These are phyloP conservation scores for Senna tora DNA, from an alignment of 306 rosid genomes.

Conservation along the genomic window DNA sequence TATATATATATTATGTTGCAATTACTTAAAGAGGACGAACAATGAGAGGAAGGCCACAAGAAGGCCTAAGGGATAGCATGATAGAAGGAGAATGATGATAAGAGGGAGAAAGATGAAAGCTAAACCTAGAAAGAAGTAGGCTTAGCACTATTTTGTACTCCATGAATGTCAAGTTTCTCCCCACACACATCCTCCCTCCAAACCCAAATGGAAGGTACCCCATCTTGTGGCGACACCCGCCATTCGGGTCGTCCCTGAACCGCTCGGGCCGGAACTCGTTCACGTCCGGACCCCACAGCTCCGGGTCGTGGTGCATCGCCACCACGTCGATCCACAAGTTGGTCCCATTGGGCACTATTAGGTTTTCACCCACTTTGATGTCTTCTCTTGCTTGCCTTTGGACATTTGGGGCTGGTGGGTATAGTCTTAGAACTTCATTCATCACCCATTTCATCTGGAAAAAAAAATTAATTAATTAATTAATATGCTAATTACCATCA, in stretches of 20 bases:
- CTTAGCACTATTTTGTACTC: constrained; percentile 85
- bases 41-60: constrained; percentile 58
- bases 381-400: constrained; percentile 88
- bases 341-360: constrained; percentile 70
- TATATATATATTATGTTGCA: too few relatives aligned
- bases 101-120: constrained; percentile 57
- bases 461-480: background rate
- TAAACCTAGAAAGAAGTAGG: constrained; percentile 66
- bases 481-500: too few relatives aligned
- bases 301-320: constrained; percentile 79
- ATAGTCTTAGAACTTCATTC: constrained; percentile 84
- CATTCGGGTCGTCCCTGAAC: constrained; percentile 59
- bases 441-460: constrained; percentile 94
- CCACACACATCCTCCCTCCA: constrained; percentile 97
- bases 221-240: constrained; percentile 90
- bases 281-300: constrained; percentile 80
- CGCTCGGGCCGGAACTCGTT: constrained; percentile 74
- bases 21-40: constrained; percentile 42
- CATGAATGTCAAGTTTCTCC: constrained; percentile 77
- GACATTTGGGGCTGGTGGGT: constrained; percentile 89
- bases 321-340: constrained; percentile 92
- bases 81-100: constrained; percentile 76
- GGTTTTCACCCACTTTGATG: constrained; percentile 51
- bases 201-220: constrained; percentile 90
- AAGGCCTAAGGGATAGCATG: constrained; percentile 79